A percentile compares a stretch with the other conserved stretches of the same genome.
Evolutionary conservation across 2,329 filamentous ascomycete genomes (phyloP).

Genomic region (Aureobasidium lini): DNA sequence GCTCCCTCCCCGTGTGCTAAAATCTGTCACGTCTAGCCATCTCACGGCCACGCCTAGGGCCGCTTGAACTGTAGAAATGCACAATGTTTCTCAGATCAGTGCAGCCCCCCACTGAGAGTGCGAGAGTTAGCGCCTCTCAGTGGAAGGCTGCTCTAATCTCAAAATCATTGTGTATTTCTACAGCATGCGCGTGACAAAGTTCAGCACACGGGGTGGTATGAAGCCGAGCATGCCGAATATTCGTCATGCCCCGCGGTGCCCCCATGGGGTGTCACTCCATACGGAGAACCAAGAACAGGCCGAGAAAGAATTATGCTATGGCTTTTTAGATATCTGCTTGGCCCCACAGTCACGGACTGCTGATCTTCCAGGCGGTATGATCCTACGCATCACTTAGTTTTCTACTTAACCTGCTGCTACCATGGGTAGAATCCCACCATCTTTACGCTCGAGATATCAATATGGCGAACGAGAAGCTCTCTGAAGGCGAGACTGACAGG

Average conservation of each 20-base stretch:
- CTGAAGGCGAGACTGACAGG: neutral
- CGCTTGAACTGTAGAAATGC: no score
- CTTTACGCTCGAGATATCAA: neutral
- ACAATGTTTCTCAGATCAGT: no score
- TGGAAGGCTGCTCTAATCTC: no score
- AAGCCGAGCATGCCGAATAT: neutral
- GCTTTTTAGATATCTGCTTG: neutral
- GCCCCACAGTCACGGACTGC: neutral
- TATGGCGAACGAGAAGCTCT: neutral
- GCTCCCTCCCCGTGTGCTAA: neutral
- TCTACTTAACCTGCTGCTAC: slow-evolving; percentile 1
- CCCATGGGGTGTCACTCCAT: neutral
- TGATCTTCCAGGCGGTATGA: slow-evolving; percentile 4
- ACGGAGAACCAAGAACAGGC: neutral
- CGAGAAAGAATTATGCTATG: neutral
- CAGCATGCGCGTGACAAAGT: no score
- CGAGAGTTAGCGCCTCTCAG: no score
- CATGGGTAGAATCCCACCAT: neutral
- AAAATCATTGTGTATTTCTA: no score
- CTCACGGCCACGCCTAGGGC: no score
- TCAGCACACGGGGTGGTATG: no score
- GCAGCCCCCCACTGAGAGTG: no score
- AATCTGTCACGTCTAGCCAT: no score
- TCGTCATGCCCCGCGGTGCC: neutral
- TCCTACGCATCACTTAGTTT: neutral